These are phyloP conservation scores for Myochromella boudieri DNA, from an alignment of 768 basidiomycete genomes.

Conservation along the genomic window DNA sequence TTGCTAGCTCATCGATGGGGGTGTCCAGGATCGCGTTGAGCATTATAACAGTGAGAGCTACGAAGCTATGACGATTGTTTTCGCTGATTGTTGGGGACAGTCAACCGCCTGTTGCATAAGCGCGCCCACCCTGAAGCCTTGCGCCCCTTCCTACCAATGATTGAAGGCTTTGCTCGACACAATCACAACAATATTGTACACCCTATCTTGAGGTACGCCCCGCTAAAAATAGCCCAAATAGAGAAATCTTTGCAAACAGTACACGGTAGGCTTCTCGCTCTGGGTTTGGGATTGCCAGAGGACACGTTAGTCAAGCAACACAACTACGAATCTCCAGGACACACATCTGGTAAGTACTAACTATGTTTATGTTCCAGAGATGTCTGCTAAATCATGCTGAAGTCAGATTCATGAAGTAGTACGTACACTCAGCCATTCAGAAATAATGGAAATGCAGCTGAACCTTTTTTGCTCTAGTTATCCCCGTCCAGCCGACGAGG, in stretches of 20 bases:
- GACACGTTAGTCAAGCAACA: slow-evolving; percentile 41
- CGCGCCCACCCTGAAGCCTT: slow-evolving; percentile 33
- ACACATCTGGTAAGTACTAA: slow-evolving; percentile 32
- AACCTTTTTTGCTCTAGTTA: slow-evolving; percentile 24
- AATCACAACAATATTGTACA: slow-evolving; percentile 37
- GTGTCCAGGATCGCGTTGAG: slow-evolving; percentile 65
- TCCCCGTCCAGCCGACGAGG: slow-evolving; percentile 42
- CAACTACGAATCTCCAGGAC: slow-evolving; percentile 31
- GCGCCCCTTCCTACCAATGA: slow-evolving; percentile 33
- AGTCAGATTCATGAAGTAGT: slow-evolving; percentile 54
- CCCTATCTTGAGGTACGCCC: slow-evolving; percentile 33
- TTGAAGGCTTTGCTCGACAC: slow-evolving; percentile 34
- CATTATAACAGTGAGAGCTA: slow-evolving; percentile 53
- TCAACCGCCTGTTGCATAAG: slow-evolving; percentile 31
- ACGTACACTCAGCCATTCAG: slow-evolving; percentile 12
- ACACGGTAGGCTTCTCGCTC: slow-evolving; percentile 34
- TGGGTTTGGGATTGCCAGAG: slow-evolving; percentile 45
- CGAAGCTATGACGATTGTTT: neutral
- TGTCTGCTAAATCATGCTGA: neutral
- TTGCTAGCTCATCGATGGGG: slow-evolving; percentile 55
- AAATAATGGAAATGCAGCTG: neutral
- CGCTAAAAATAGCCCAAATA: too few species aligned
- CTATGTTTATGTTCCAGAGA: neutral
- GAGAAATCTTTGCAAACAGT: too few species aligned
- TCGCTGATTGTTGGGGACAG: slow-evolving; percentile 17